Conservation (phyloP, 441 rosid species). For the Adansonia madagascariensis region DNA sequence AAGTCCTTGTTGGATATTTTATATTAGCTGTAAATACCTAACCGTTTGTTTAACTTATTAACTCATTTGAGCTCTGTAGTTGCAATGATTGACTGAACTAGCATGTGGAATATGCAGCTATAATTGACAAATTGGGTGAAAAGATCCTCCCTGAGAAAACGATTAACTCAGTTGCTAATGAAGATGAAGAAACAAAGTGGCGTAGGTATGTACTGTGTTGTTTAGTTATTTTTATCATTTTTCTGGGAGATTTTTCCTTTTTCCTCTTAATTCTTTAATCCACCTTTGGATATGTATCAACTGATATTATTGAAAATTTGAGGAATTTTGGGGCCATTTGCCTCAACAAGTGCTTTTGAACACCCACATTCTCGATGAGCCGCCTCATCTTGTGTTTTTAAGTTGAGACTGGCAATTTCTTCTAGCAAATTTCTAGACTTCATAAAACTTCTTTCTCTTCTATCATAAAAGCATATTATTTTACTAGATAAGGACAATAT, state of each 20-base stretch:
- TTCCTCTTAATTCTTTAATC: neutral
- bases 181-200: slow-evolving; percentile 68
- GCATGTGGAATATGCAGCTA: slow-evolving; percentile 44
- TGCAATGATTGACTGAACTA: neutral
- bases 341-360: neutral
- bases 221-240: neutral
- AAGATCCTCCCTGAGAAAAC: slow-evolving; percentile 45
- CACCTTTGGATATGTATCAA: neutral
- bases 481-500: neutral
- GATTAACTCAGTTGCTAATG: slow-evolving; percentile 29
- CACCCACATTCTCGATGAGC: neutral
- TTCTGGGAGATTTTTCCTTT: neutral
- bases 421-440: neutral
- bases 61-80: slow-evolving; percentile 8
- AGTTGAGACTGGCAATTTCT: neutral
- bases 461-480: neutral
- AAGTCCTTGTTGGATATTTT: neutral
- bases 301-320: neutral
- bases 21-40: neutral
- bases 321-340: neutral
- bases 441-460: neutral
- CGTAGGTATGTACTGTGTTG: slow-evolving; percentile 40
- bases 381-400: neutral
- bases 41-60: neutral
- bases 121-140: slow-evolving; percentile 49